Conservation (phyloP, 2,329 filamentous ascomycete genomes). For the Orbilia brochopaga region DNA sequence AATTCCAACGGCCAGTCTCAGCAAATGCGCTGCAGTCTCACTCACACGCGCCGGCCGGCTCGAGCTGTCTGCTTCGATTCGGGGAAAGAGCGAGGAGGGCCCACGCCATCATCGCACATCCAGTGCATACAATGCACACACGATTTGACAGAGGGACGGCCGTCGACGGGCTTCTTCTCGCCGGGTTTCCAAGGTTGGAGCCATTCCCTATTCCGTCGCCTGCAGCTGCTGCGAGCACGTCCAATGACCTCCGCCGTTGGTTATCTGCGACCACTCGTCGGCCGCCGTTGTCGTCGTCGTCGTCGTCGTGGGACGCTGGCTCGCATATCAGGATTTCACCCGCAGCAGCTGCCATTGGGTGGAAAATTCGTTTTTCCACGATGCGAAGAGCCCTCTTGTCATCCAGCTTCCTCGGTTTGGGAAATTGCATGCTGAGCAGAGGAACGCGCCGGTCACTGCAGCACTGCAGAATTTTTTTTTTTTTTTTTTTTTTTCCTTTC, state of each 20-base stretch:
- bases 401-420: conserved; percentile 39
- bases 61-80: not conserved
- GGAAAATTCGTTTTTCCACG: conserved; percentile 9
- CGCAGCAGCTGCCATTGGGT: conserved; percentile 45
- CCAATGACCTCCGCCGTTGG: conserved; percentile 50
- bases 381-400: conserved; percentile 28
- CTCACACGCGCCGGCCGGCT: conserved; percentile 8
- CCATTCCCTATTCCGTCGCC: conserved; percentile 51
- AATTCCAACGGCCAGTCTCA: not conserved
- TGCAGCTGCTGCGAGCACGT: conserved; percentile 27
- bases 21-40: too few species aligned
- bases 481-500: conserved; percentile 19
- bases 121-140: not conserved
- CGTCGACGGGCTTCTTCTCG: not conserved
- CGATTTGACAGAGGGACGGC: not conserved
- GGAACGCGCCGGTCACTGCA: not conserved
- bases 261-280: conserved; percentile 25
- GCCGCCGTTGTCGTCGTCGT: too few species aligned
- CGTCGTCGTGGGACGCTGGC: conserved; percentile 12
- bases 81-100: not conserved
- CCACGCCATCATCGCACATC: not conserved
- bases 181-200: conserved; percentile 43
- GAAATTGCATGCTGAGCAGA: conserved; percentile 48
- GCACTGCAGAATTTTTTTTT: conserved; percentile 38
- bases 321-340: conserved; percentile 49